Evolutionary conservation across 192 early-diverging fungal species (phyloP).

Genomic region (Coemansia umbellata): DNA sequence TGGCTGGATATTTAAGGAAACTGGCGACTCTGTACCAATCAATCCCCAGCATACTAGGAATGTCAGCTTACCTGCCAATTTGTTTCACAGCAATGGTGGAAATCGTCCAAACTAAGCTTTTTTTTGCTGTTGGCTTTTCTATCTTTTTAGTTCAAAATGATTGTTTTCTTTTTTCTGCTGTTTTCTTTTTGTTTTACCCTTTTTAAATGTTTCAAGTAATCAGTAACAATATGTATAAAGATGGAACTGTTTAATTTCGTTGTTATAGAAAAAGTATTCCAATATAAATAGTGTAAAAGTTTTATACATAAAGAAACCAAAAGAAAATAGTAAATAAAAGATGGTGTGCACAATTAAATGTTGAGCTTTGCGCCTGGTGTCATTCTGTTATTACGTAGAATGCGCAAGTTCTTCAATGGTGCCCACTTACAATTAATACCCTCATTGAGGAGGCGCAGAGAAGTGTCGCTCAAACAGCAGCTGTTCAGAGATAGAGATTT

Average conservation of each 20-base stretch:
- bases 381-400: constrained; percentile 46
- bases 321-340: neutral
- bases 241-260: too few relatives aligned
- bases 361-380: constrained; percentile 26
- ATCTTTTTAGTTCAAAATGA: neutral
- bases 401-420: constrained; percentile 29
- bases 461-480: constrained; percentile 43
- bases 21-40: neutral
- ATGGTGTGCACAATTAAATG: constrained; percentile 2
- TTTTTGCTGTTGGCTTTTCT: neutral
- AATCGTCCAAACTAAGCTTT: neutral
- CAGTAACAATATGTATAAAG: neutral
- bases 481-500: constrained; percentile 38
- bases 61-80: constrained; percentile 4
- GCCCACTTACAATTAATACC: constrained; percentile 37
- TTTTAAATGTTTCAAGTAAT: neutral
- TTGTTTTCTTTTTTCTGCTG: neutral
- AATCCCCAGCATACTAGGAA: neutral
- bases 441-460: constrained; percentile 33
- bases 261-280: neutral
- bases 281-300: constrained; percentile 4
- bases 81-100: neutral
- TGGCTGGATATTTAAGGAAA: neutral
- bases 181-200: neutral
- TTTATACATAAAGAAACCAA: constrained; percentile 3